Percentiles rank a stretch among this genome's conserved stretches.
Evolutionary conservation across 306 rosid genomes (phyloP).

Genomic region (Gastrolobium villosum): DNA sequence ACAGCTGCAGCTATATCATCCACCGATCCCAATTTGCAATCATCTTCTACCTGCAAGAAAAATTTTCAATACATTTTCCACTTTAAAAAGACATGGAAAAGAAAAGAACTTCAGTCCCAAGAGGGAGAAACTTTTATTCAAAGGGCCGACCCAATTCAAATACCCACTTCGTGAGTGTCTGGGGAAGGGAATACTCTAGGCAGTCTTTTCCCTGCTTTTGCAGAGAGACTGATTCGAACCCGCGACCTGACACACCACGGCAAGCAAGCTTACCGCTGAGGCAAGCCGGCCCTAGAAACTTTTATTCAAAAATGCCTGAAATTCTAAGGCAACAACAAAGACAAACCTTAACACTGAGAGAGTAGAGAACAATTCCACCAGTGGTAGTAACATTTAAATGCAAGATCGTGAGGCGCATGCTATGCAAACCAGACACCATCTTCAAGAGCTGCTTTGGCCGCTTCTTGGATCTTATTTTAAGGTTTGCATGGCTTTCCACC

Average conservation of each 20-base stretch:
- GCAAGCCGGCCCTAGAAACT: no score
- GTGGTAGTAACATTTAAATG: slow-evolving; percentile 82
- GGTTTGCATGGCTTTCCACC: slow-evolving; percentile 95
- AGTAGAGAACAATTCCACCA: slow-evolving; percentile 70
- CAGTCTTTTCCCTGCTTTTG: no score
- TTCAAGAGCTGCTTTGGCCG: slow-evolving; percentile 79
- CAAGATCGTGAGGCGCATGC: slow-evolving; percentile 76
- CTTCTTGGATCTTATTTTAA: slow-evolving; percentile 77
- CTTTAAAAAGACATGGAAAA: slow-evolving; percentile 1
- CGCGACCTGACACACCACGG: no score
- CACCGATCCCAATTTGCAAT: slow-evolving; percentile 81
- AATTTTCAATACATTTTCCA: slow-evolving; percentile 11
- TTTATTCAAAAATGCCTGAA: not conserved
- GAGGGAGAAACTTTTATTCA: not conserved
- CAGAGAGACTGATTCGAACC: no score
- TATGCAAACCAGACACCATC: slow-evolving; percentile 75
- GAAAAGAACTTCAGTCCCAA: not conserved
- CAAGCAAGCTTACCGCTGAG: no score
- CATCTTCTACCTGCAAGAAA: slow-evolving; percentile 83
- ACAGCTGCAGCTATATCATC: slow-evolving; percentile 92
- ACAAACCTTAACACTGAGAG: slow-evolving; percentile 83
- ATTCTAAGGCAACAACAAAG: not conserved
- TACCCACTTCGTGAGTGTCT: no score
- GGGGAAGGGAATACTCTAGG: no score
- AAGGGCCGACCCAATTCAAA: no score